A percentile compares a stretch with the other conserved stretches of the same genome.
phyloP scores from a whole-genome alignment of 768 basidiomycete genomes.

The Boletellus emodensis region DNA sequence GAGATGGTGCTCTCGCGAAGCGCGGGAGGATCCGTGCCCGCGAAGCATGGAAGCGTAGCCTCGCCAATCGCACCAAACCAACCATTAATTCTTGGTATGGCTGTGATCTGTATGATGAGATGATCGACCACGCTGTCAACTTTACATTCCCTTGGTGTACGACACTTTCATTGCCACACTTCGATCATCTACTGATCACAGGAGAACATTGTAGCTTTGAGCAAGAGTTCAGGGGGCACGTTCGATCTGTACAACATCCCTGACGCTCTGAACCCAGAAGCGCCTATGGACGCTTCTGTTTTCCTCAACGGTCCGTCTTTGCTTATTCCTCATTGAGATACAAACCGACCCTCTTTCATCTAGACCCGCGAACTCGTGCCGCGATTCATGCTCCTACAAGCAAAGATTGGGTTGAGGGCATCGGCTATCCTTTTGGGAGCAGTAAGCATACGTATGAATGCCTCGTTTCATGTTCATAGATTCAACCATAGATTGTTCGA shows the following conservation, averaged over 20 bases:
- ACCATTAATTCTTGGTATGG: constrained; percentile 63
- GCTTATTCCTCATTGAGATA: background rate
- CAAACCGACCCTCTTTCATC: background rate
- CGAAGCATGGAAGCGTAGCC: constrained; percentile 42
- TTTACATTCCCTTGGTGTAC: constrained; percentile 62
- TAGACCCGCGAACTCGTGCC: constrained; percentile 51
- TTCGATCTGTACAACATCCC: constrained; percentile 53
- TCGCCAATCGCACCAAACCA: constrained; percentile 46
- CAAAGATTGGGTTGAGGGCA: constrained; percentile 38
- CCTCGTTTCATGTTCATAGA: background rate
- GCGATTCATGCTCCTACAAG: constrained; percentile 70
- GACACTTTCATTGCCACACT: constrained; percentile 8
- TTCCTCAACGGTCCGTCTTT: constrained; percentile 59
- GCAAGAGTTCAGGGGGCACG: constrained; percentile 25
- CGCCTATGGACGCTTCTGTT: constrained; percentile 44
- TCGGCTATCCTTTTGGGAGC: constrained; percentile 36
- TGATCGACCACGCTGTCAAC: constrained; percentile 69
- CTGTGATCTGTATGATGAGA: constrained; percentile 60
- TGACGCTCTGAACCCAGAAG: constrained; percentile 52
- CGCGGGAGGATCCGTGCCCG: constrained; percentile 24
- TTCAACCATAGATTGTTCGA: constrained; percentile 15
- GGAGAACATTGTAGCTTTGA: constrained; percentile 13
- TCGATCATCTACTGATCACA: constrained; percentile 3
- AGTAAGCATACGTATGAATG: constrained; percentile 13
- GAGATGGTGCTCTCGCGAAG: constrained; percentile 19